phyloP scores from a whole-genome alignment of 352 stramenopile genomes.

The Phytophthora chlamydospora region DNA sequence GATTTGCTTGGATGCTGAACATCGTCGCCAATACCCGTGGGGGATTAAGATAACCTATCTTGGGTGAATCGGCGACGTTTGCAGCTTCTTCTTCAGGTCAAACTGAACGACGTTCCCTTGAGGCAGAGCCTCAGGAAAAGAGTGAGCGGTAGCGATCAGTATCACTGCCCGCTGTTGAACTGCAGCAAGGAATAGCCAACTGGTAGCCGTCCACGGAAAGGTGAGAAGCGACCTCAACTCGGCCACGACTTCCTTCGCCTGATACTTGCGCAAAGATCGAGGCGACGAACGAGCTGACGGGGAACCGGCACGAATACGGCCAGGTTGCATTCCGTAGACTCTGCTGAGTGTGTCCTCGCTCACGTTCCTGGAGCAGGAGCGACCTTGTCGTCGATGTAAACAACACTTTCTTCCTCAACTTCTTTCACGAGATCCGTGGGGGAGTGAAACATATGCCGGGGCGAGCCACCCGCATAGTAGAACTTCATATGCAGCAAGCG shows the following conservation, averaged over 20 bases:
- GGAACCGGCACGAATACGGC: neutral
- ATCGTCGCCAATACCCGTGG: neutral
- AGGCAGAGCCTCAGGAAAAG: slow-evolving; percentile 1
- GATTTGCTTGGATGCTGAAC: slow-evolving; percentile 20
- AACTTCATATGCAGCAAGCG: neutral
- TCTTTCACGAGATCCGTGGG: too few species aligned
- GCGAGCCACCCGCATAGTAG: slow-evolving; percentile 1
- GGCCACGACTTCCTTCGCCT: neutral
- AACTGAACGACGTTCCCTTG: slow-evolving; percentile 11
- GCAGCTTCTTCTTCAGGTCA: slow-evolving; percentile 13
- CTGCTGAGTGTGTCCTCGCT: slow-evolving; percentile 1
- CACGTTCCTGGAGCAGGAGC: too few species aligned
- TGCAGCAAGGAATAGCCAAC: slow-evolving; percentile 15
- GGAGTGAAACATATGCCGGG: neutral
- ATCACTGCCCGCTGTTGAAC: neutral
- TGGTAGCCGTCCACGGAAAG: neutral
- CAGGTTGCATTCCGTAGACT: slow-evolving; percentile 19
- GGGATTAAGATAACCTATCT: too few species aligned
- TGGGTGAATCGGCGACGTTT: too few species aligned
- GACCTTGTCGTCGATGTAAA: too few species aligned
- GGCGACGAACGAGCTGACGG: slow-evolving; percentile 5
- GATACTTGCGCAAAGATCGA: slow-evolving; percentile 2
- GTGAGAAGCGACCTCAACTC: slow-evolving; percentile 3
- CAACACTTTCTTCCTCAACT: too few species aligned
- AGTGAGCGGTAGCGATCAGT: neutral